Conservation (phyloP, 192 early-diverging fungal genomes). For the Linnemannia schmuckeri region DNA sequence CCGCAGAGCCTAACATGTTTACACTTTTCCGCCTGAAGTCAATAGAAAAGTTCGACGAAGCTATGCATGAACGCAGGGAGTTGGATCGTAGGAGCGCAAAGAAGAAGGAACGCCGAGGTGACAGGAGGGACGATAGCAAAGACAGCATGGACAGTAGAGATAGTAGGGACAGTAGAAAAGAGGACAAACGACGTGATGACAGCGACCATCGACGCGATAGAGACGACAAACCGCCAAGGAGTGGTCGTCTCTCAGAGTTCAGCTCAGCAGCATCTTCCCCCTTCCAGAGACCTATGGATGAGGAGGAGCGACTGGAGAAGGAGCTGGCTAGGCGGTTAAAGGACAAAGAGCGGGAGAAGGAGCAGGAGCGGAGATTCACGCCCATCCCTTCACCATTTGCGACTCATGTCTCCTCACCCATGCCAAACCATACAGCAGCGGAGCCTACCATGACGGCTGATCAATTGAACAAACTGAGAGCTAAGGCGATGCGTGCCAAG, state of each 20-base stretch:
- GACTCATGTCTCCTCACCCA: constrained; percentile 49
- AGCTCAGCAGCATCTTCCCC: constrained; percentile 52
- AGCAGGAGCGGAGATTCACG: constrained; percentile 40
- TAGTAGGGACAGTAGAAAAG: constrained; percentile 1
- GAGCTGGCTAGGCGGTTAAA: constrained; percentile 31
- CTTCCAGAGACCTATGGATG: constrained; percentile 54
- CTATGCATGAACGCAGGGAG: constrained; percentile 73
- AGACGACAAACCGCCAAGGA: constrained; percentile 29
- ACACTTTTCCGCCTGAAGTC: constrained; percentile 52
- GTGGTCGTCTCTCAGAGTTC: constrained; percentile 42
- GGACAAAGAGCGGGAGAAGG: constrained; percentile 44
- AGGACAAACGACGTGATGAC: constrained; percentile 1
- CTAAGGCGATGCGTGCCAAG: constrained; percentile 85
- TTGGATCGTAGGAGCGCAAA: constrained; percentile 54
- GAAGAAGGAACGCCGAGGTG: constrained; percentile 14
- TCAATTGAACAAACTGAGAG: constrained; percentile 89
- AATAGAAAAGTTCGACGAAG: constrained; percentile 74
- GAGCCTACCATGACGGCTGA: constrained; percentile 52
- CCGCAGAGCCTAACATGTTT: not conserved
- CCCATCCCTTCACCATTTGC: constrained; percentile 53
- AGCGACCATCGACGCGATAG: constrained; percentile 3
- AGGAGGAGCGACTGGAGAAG: constrained; percentile 39
- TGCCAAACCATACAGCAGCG: constrained; percentile 21
- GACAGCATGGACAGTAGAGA: constrained; percentile 6
- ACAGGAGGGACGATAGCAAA: constrained; percentile 17